Conservation (phyloP, 129 eudicot species). For the Chrysanthemum lavandulifolium region DNA sequence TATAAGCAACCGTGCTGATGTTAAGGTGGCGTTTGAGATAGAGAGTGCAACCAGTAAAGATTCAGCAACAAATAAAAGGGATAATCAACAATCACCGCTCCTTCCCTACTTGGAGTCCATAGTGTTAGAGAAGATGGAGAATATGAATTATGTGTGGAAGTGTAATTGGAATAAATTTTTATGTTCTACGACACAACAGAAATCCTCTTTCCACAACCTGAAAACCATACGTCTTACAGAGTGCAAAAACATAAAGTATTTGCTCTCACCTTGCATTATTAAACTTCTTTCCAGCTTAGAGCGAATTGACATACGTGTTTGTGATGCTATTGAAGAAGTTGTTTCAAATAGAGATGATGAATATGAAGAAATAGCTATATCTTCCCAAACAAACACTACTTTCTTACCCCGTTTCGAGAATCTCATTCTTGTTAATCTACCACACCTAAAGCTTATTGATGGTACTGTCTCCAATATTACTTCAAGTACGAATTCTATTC, state of each 20-base stretch:
- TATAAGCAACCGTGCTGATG: not conserved
- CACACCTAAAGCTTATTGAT: not conserved
- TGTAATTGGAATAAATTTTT: too few relatives aligned
- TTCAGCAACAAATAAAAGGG: not conserved
- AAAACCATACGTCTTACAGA: too few relatives aligned
- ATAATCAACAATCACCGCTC: slow-evolving; percentile 2
- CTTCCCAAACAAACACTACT: not conserved
- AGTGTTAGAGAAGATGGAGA: not conserved
- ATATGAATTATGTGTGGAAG: slow-evolving; percentile 17
- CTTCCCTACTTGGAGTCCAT: not conserved
- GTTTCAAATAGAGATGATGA: slow-evolving; percentile 15
- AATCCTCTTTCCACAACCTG: too few relatives aligned
- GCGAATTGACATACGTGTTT: rapidly evolving
- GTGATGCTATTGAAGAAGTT: slow-evolving; percentile 11
- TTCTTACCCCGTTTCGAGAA: not conserved
- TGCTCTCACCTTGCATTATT: too few relatives aligned
- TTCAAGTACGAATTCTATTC: too few relatives aligned
- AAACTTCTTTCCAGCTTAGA: not conserved
- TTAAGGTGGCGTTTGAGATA: slow-evolving; percentile 17
- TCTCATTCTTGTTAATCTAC: not conserved
- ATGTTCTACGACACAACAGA: too few relatives aligned
- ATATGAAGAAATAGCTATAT: not conserved
- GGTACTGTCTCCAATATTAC: not conserved
- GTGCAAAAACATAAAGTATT: too few relatives aligned
- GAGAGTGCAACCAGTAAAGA: not conserved